Percentiles rank a stretch among this genome's conserved stretches.
Evolutionary conservation across 192 early-diverging fungal species (phyloP).

Genomic region (Entophlyctis helioformis): DNA sequence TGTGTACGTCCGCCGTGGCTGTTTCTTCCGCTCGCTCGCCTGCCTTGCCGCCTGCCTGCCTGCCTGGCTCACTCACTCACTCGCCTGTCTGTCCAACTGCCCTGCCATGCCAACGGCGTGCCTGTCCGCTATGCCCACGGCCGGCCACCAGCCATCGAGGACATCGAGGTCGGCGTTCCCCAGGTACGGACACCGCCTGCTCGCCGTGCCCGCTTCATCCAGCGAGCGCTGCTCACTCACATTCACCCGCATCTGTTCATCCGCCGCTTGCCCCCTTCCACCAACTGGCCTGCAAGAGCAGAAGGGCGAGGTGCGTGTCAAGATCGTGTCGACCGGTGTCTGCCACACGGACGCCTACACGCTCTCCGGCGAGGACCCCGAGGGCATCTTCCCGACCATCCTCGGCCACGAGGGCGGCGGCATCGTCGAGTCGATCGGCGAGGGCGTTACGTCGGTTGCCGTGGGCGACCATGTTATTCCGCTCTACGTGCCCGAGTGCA

Average conservation of each 20-base stretch:
- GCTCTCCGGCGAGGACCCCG: conserved; percentile 61
- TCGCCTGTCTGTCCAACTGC: too few species aligned
- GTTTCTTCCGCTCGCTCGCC: too few species aligned
- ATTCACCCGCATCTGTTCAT: neutral
- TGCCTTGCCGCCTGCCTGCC: too few species aligned
- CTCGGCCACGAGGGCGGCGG: conserved; percentile 93
- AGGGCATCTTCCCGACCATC: conserved; percentile 83
- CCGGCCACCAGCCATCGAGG: conserved; percentile 67
- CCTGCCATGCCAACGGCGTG: too few species aligned
- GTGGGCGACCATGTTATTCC: conserved; percentile 96
- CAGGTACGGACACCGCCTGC: conserved; percentile 31
- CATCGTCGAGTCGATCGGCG: conserved; percentile 91
- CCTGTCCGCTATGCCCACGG: too few species aligned
- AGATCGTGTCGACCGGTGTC: conserved; percentile 75
- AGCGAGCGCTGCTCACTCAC: too few species aligned
- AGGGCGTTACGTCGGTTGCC: conserved; percentile 76
- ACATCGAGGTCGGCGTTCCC: conserved; percentile 89
- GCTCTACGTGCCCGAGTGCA: conserved; percentile 68
- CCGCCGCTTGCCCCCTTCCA: neutral
- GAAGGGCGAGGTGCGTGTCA: conserved; percentile 83
- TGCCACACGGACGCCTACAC: conserved; percentile 97
- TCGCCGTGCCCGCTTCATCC: neutral
- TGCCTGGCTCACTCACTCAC: too few species aligned
- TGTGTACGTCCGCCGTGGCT: too few species aligned
- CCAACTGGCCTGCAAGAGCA: neutral